Conservation (phyloP, 768 basidiomycete species). For the Podaxis mareebaensis region DNA sequence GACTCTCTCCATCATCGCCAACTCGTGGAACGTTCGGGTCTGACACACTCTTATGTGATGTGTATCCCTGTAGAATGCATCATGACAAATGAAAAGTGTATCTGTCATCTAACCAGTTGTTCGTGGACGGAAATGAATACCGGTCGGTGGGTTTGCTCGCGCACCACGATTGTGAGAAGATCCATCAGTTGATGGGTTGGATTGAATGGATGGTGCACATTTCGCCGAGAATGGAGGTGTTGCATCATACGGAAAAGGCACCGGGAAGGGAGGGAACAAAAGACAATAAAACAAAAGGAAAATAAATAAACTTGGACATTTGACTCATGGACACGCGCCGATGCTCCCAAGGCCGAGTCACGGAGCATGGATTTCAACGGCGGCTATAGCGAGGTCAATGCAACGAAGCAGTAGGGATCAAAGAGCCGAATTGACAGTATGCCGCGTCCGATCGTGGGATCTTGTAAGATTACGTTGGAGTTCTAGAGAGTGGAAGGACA, state of each 20-base stretch:
- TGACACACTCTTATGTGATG: slow-evolving; percentile 1
- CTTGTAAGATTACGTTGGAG: slow-evolving; percentile 7
- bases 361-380: not conserved
- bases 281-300: slow-evolving; percentile 8
- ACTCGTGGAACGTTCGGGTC: not conserved
- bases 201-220: not conserved
- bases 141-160: not conserved
- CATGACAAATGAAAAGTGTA: slow-evolving; percentile 7
- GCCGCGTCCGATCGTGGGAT: not conserved
- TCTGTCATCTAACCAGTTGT: slow-evolving; percentile 10
- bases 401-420: not conserved
- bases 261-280: not conserved
- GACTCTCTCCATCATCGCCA: slow-evolving; percentile 2
- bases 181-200: not conserved
- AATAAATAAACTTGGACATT: too few species aligned
- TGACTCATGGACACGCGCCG: not conserved
- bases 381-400: slow-evolving; percentile 5
- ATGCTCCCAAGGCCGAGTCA: not conserved
- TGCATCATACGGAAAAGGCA: not conserved
- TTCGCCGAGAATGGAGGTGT: slow-evolving; percentile 11
- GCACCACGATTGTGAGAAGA: slow-evolving; percentile 9
- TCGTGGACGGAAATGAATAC: slow-evolving; percentile 12
- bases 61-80: not conserved
- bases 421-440: not conserved
- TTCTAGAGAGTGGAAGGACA: slow-evolving; percentile 1